Evolutionary conservation across 2,329 filamentous ascomycete genomes (phyloP).

Genomic region (Penicillium sp.): DNA sequence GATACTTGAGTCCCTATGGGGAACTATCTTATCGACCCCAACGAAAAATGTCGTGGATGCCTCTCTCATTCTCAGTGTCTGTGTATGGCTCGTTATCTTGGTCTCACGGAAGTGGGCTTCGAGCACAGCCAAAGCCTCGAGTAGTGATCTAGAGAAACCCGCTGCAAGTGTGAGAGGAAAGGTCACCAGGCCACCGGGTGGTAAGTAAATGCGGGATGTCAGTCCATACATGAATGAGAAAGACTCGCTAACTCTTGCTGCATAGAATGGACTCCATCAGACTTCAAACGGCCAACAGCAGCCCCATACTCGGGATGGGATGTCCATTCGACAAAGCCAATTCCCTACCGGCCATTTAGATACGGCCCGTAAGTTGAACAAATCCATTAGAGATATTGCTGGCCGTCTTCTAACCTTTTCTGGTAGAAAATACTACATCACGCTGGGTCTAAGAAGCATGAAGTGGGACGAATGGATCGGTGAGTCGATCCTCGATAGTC

Average conservation of each 20-base stretch:
- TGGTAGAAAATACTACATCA: slow-evolving; percentile 65
- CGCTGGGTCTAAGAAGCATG: slow-evolving; percentile 72
- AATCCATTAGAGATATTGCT: background rate
- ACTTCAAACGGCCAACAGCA: slow-evolving; percentile 61
- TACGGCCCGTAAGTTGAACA: slow-evolving; percentile 59
- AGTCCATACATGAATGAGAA: background rate
- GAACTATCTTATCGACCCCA: slow-evolving; percentile 1
- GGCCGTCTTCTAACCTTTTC: background rate
- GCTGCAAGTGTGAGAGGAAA: slow-evolving; percentile 28
- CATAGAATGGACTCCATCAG: slow-evolving; percentile 56
- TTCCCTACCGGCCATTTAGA: slow-evolving; percentile 76
- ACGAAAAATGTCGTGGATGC: slow-evolving; percentile 18
- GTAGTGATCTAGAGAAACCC: slow-evolving; percentile 51
- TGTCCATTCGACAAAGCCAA: slow-evolving; percentile 65
- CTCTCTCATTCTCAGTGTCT: slow-evolving; percentile 23
- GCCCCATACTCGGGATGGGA: slow-evolving; percentile 68
- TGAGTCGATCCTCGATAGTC: slow-evolving; percentile 14
- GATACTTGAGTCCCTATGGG: slow-evolving; percentile 1
- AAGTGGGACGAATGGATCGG: slow-evolving; percentile 72
- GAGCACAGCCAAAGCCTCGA: slow-evolving; percentile 19
- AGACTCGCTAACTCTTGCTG: background rate
- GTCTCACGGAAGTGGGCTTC: slow-evolving; percentile 31
- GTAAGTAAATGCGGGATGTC: slow-evolving; percentile 33
- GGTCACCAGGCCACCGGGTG: slow-evolving; percentile 47
- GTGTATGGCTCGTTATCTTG: slow-evolving; percentile 32